Evolutionary conservation across 352 stramenopile species (phyloP).

Genomic region (Phytophthora pinifolia): DNA sequence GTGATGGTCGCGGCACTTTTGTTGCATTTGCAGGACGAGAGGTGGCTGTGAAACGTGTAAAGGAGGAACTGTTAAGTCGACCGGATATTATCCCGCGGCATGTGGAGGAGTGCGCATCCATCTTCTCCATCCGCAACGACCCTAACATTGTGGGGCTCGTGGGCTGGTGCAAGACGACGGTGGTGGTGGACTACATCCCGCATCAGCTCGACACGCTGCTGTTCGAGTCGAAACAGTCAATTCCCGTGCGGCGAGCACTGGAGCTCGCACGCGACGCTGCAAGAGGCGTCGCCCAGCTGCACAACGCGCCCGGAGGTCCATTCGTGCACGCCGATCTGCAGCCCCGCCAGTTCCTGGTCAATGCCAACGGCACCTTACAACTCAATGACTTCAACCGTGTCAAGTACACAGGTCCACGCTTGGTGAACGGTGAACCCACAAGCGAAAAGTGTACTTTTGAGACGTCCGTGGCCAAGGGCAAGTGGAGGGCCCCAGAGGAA

Average conservation of each 20-base stretch:
- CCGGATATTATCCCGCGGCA: conserved; percentile 69
- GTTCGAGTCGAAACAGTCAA: conserved; percentile 42
- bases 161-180: conserved; percentile 75
- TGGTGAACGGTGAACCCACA: conserved; percentile 34
- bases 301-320: conserved; percentile 58
- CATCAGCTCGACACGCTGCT: conserved; percentile 61
- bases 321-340: conserved; percentile 85
- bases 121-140: conserved; percentile 67
- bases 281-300: conserved; percentile 62
- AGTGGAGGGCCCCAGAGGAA: conserved; percentile 79
- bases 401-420: conserved; percentile 58
- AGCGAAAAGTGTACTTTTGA: conserved; percentile 59
- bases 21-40: conserved; percentile 38
- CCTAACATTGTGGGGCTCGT: conserved; percentile 73
- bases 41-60: conserved; percentile 71
- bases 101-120: conserved; percentile 67
- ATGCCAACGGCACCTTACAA: conserved; percentile 48
- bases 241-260: conserved; percentile 51
- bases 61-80: conserved; percentile 52
- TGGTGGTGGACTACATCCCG: conserved; percentile 76
- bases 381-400: conserved; percentile 87
- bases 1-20: not conserved
- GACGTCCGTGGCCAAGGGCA: conserved; percentile 70
- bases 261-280: conserved; percentile 56
- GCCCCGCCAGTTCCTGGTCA: conserved; percentile 77